phyloP scores from a whole-genome alignment of 345 rosid genomes.

The Bretschneidera sinensis region DNA sequence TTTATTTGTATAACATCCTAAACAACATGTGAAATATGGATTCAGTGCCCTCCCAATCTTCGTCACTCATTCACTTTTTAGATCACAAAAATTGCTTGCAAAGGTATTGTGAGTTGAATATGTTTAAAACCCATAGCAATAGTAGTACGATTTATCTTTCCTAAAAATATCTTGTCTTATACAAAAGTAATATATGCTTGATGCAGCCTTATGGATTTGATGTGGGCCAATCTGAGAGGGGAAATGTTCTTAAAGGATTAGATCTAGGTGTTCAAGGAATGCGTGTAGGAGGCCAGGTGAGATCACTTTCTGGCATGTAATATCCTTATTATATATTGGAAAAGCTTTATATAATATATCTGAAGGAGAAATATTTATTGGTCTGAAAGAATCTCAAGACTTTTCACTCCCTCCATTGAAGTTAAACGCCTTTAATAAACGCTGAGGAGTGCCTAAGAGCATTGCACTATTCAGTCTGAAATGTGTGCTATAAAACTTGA shows the following conservation, averaged over 20 bases:
- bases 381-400: background rate
- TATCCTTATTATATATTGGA: background rate
- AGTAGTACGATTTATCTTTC: too few species aligned
- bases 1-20: too few species aligned
- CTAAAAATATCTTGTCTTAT: background rate
- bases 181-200: slow-evolving; percentile 5
- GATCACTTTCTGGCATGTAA: slow-evolving; percentile 10
- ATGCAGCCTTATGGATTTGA: slow-evolving; percentile 94
- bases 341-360: background rate
- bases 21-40: too few species aligned
- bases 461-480: background rate
- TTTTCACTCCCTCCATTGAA: background rate
- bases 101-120: too few species aligned
- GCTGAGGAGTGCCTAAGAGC: background rate
- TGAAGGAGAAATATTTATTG: background rate
- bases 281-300: slow-evolving; percentile 94
- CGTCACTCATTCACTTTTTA: too few species aligned
- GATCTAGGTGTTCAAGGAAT: slow-evolving; percentile 94
- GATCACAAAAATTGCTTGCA: too few species aligned
- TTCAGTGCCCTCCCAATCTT: too few species aligned
- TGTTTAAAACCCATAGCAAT: too few species aligned
- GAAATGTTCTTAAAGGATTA: slow-evolving; percentile 83
- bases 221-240: slow-evolving; percentile 88
- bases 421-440: background rate
- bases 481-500: background rate